Evolutionary conservation across 2,329 filamentous ascomycete species (phyloP).

Genomic region (Fusarium denticulatum): DNA sequence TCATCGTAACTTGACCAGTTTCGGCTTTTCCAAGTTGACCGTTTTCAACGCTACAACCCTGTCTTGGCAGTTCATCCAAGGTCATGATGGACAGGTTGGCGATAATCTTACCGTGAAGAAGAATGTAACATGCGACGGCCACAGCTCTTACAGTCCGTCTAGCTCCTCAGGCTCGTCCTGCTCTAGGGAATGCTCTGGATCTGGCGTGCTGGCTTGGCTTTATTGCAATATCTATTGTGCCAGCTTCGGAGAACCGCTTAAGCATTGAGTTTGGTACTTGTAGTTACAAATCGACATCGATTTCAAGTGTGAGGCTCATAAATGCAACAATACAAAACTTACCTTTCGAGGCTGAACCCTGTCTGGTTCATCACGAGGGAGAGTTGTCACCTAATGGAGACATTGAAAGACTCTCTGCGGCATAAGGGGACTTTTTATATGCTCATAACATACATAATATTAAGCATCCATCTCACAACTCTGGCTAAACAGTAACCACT

Average conservation of each 20-base stretch:
- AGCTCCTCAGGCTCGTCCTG: fast-evolving
- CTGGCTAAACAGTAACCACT: too few species aligned
- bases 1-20: background rate
- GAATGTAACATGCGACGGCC: too few species aligned
- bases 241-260: background rate
- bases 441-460: too few species aligned
- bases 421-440: too few species aligned
- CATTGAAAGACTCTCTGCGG: too few species aligned
- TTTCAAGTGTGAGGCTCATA: too few species aligned
- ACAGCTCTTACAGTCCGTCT: background rate
- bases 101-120: background rate
- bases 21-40: constrained; percentile 1
- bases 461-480: too few species aligned
- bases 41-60: background rate
- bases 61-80: background rate
- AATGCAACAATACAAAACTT: fast-evolving
- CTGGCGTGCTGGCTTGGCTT: background rate
- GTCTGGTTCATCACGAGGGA: too few species aligned
- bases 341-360: too few species aligned
- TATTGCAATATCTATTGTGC: background rate
- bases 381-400: too few species aligned
- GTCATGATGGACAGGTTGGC: background rate
- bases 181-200: background rate
- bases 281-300: too few species aligned
- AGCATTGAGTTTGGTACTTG: fast-evolving